Evolutionary conservation across 208 protist genomes (phyloP).

Genomic region (Trypanosoma boissoni): DNA sequence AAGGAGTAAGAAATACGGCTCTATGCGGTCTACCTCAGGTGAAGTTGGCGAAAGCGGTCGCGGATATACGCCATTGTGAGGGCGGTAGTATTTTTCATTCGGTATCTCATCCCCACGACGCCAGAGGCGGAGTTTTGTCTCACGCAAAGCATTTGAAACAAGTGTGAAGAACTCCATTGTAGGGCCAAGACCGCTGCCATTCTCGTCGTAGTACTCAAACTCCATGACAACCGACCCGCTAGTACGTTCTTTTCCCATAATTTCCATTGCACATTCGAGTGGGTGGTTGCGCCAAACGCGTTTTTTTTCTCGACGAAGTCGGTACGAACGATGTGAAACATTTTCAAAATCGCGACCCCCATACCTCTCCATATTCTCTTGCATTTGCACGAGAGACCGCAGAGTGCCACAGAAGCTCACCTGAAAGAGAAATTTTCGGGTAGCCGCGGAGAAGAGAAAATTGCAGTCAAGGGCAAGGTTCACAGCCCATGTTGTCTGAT

Average conservation of each 20-base stretch:
- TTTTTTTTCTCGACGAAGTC: conserved; percentile 37
- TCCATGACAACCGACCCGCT: conserved; percentile 57
- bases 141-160: conserved; percentile 59
- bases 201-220: conserved; percentile 90
- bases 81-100: conserved; percentile 51
- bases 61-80: conserved; percentile 61
- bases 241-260: conserved; percentile 38
- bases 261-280: conserved; percentile 60
- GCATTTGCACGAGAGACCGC: conserved; percentile 55
- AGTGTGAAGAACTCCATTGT: conserved; percentile 91
- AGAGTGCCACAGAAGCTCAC: conserved; percentile 66
- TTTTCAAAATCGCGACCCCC: conserved; percentile 24
- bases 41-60: conserved; percentile 31
- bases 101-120: conserved; percentile 34
- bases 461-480: conserved; percentile 75
- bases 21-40: conserved; percentile 23
- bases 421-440: conserved; percentile 80
- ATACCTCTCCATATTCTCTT: conserved; percentile 40
- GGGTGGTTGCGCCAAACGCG: conserved; percentile 49
- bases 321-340: conserved; percentile 24
- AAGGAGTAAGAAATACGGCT: conserved; percentile 50
- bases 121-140: conserved; percentile 64
- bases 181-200: conserved; percentile 84
- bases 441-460: conserved; percentile 75
- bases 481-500: conserved; percentile 72